Conservation (phyloP, 106 monocot species). For the Xerophyta viscosa region DNA sequence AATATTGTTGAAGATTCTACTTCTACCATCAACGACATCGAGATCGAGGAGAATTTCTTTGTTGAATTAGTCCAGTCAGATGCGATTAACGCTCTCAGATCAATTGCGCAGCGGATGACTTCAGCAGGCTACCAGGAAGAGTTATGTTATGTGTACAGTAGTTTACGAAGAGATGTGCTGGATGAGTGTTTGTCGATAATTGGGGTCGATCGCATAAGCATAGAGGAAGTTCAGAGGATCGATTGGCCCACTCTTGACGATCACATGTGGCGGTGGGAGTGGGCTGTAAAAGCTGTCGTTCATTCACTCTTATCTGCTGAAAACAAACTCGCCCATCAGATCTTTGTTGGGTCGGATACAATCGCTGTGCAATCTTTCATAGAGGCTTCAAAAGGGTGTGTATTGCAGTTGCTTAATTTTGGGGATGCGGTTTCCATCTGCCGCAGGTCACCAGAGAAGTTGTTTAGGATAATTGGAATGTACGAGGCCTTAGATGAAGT, state of each 20-base stretch:
- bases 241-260: slow-evolving; percentile 57
- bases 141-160: slow-evolving; percentile 34
- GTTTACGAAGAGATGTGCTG: slow-evolving; percentile 39
- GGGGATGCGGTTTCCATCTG: slow-evolving; percentile 59
- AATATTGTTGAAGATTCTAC: background rate
- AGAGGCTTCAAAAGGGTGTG: slow-evolving; percentile 50
- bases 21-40: background rate
- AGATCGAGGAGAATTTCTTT: background rate
- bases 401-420: slow-evolving; percentile 75
- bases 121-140: slow-evolving; percentile 35
- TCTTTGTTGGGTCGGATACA: slow-evolving; percentile 27
- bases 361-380: slow-evolving; percentile 50
- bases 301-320: slow-evolving; percentile 37
- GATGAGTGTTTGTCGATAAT: slow-evolving; percentile 54
- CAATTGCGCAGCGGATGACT: slow-evolving; percentile 46
- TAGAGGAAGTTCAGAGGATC: slow-evolving; percentile 66
- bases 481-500: slow-evolving; percentile 52
- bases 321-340: slow-evolving; percentile 39
- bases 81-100: slow-evolving; percentile 15
- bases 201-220: slow-evolving; percentile 56
- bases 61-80: slow-evolving; percentile 27
- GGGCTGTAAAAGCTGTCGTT: slow-evolving; percentile 34
- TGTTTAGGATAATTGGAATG: slow-evolving; percentile 84
- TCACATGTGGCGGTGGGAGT: slow-evolving; percentile 71
- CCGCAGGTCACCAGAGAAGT: slow-evolving; percentile 52